Base-by-base conservation (phyloP, 352 stramenopile genomes). In the Aphanomyces astaci region DNA sequence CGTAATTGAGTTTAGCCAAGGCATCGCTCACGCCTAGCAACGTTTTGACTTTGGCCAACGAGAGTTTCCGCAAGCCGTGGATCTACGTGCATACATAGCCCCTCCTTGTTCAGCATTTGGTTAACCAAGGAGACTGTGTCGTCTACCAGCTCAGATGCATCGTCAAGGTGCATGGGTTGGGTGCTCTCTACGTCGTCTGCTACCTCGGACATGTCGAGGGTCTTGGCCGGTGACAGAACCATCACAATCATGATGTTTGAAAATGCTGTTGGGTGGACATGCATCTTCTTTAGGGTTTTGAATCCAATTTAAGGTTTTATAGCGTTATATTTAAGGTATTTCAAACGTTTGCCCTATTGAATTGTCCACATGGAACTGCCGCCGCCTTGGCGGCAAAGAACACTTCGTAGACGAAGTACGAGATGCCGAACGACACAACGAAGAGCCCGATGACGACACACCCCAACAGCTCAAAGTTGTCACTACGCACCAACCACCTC, bases 221-320 rank as follows among this genome's bases (percentile, higher is more conserved):
- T 96, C 81, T 97, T 97, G 31, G 89, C 88, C 17, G 89, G 89
- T 32, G 89, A 97, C 46, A 97, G 76, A 72, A 97, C 72, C 30
- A 87, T 90, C 40, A 94, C 64, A 17, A 96, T 65, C 4, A 68
- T 68, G 51, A n/a, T n/a, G n/a, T n/a, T n/a, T n/a, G n/a, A n/a
- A n/a, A n/a, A 46, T 17, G 39, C 17, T 9, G 39, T 46, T 46
- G 39, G 39, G 39, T 46, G 9, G 39, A 46, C n/a, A n/a, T n/a
- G n/a, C n/a, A n/a, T n/a, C n/a, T n/a, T n/a, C n/a, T n/a, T n/a
- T n/a, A n/a, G n/a, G n/a, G n/a, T n/a, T n/a, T n/a, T n/a, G n/a
- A n/a, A n/a, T n/a, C n/a, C n/a, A n/a, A n/a, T n/a, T n/a, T n/a
- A n/a, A n/a, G n/a, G n/a, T n/a, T n/a, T n/a, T n/a, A n/a, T n/a